Evolutionary conservation across 257 asterid genomes (phyloP).

Genomic region (Rehmannia glutinosa): DNA sequence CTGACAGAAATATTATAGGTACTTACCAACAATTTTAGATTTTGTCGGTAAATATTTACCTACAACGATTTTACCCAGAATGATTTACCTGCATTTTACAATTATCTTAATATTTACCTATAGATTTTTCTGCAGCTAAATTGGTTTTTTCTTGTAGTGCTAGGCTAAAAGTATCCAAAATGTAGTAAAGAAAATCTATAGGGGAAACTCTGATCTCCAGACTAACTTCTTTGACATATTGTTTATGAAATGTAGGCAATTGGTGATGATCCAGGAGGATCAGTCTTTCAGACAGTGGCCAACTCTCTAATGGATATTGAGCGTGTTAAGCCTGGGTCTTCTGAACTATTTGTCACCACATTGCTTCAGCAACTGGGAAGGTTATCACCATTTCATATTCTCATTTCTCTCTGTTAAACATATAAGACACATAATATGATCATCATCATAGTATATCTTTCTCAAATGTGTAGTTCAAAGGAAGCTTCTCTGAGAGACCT

Average conservation of each 20-base stretch:
- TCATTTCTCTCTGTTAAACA: not conserved
- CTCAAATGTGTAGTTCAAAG: constrained; percentile 61
- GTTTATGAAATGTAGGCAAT: constrained; percentile 41
- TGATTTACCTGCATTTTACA: no score
- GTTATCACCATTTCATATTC: constrained; percentile 30
- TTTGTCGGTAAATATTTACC: no score
- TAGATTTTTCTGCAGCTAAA: no score
- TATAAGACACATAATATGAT: not conserved
- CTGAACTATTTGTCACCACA: constrained; percentile 65
- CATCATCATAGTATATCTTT: not conserved
- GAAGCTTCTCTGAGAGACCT: constrained; percentile 79
- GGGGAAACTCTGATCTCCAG: not conserved
- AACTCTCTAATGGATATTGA: constrained; percentile 77
- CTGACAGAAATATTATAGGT: no score
- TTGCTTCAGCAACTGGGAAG: constrained; percentile 82
- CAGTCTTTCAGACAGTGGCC: constrained; percentile 48
- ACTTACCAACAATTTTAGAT: no score
- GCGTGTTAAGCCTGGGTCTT: constrained; percentile 64
- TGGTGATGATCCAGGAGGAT: constrained; percentile 55
- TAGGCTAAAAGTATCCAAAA: no score
- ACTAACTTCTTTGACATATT: not conserved
- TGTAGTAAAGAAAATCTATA: no score
- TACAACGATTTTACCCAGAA: no score
- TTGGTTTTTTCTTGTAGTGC: no score
- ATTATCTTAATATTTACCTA: no score